Conservation (phyloP, 2,329 filamentous ascomycete genomes). For the Aspergillus udagawae region DNA sequence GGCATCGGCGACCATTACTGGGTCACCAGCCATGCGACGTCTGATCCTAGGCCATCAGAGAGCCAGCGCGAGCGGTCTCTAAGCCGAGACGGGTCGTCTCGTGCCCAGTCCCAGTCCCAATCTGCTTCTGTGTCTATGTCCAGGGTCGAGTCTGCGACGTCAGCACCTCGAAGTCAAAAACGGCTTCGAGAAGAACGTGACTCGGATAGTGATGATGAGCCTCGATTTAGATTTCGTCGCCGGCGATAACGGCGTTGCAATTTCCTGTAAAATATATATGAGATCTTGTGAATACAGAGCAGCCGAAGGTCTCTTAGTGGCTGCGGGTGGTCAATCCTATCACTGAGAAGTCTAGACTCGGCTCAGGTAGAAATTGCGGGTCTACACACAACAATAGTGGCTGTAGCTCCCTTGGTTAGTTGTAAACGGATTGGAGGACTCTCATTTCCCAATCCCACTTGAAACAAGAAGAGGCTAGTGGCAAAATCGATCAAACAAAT, state of each 20-base stretch:
- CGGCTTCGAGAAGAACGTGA: conserved; percentile 38
- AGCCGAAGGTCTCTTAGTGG: too few relatives aligned
- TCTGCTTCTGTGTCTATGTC: conserved; percentile 15
- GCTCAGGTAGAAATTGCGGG: background rate
- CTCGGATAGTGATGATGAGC: conserved; percentile 55
- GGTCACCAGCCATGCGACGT: conserved; percentile 42
- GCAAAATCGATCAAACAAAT: background rate
- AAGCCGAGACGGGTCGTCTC: conserved; percentile 4
- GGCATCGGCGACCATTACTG: conserved; percentile 76
- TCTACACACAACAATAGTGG: background rate
- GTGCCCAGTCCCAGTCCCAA: conserved; percentile 10
- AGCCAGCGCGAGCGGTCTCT: conserved; percentile 15
- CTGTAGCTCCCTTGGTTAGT: background rate
- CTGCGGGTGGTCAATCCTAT: too few relatives aligned
- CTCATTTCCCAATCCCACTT: background rate
- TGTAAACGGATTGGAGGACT: background rate
- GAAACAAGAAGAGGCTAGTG: background rate
- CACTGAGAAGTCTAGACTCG: background rate
- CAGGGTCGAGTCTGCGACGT: conserved; percentile 18
- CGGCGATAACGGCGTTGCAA: conserved; percentile 26
- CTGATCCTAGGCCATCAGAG: conserved; percentile 18
- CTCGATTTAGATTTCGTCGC: conserved; percentile 53
- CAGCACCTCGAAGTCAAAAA: conserved; percentile 24
- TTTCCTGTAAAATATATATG: conserved; percentile 5
- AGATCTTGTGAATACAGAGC: background rate